Conservation (phyloP, 2,329 filamentous ascomycete species). For the Penicillium sp. region DNA sequence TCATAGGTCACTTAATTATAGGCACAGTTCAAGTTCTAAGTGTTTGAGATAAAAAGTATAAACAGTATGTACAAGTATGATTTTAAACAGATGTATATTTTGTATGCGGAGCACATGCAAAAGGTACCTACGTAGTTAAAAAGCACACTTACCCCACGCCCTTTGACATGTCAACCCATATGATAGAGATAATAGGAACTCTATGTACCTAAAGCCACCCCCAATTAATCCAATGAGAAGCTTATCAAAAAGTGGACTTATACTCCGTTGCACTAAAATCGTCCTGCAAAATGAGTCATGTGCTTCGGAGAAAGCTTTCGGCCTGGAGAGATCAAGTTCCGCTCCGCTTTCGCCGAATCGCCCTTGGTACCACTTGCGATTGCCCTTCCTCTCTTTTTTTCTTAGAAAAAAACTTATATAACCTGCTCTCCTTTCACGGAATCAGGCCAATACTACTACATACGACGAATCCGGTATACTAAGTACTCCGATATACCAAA, state of each 20-base stretch:
- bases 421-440: not conserved
- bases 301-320: constrained; percentile 1
- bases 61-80: no score
- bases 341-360: constrained; percentile 8
- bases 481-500: not conserved
- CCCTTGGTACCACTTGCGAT: not conserved
- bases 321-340: not conserved
- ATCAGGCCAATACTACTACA: not conserved
- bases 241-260: not conserved
- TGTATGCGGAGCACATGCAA: not conserved
- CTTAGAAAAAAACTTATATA: not conserved
- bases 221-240: not conserved
- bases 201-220: not conserved
- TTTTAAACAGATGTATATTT: not conserved
- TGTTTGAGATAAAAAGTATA: no score
- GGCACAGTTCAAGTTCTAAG: no score
- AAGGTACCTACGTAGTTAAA: not conserved
- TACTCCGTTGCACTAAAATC: not conserved
- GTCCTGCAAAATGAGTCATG: constrained; percentile 1
- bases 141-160: not conserved
- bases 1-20: not conserved
- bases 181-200: not conserved
- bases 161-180: not conserved
- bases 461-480: not conserved
- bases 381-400: not conserved